Conservation (phyloP, 2,329 filamentous ascomycete species). For the Verticillium isaacii region DNA sequence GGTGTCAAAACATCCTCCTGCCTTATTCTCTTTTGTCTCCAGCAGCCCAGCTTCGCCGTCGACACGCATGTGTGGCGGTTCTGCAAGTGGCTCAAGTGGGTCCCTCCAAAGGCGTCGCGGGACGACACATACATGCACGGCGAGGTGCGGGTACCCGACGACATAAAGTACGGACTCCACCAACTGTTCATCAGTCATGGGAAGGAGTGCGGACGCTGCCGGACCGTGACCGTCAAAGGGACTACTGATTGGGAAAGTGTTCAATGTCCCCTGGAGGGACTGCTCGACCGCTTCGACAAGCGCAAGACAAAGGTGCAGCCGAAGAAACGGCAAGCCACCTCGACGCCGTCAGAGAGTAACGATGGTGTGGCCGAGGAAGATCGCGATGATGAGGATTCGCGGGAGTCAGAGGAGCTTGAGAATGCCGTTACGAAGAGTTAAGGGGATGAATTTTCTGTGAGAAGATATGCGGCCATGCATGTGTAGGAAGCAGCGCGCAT, state of each 20-base stretch:
- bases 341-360: neutral
- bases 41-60: slow-evolving; percentile 49
- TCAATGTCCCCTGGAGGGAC: slow-evolving; percentile 35
- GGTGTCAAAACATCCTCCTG: slow-evolving; percentile 55
- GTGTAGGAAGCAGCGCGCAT: no score
- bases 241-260: slow-evolving; percentile 58
- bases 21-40: slow-evolving; percentile 51
- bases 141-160: slow-evolving; percentile 45
- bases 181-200: slow-evolving; percentile 52
- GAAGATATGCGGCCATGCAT: no score
- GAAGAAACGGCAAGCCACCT: slow-evolving; percentile 1
- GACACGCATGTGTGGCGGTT: slow-evolving; percentile 53
- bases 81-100: slow-evolving; percentile 49
- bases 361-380: neutral
- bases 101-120: slow-evolving; percentile 41
- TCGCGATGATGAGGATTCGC: neutral
- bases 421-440: no score
- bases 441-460: no score
- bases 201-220: slow-evolving; percentile 41
- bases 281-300: slow-evolving; percentile 23
- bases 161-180: slow-evolving; percentile 51
- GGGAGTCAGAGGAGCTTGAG: no score
- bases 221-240: slow-evolving; percentile 47
- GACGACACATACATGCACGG: slow-evolving; percentile 47
- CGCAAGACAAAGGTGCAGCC: slow-evolving; percentile 17